Conservation (phyloP, 2,329 filamentous ascomycete species). For the Ceratocystis harringtonii region DNA sequence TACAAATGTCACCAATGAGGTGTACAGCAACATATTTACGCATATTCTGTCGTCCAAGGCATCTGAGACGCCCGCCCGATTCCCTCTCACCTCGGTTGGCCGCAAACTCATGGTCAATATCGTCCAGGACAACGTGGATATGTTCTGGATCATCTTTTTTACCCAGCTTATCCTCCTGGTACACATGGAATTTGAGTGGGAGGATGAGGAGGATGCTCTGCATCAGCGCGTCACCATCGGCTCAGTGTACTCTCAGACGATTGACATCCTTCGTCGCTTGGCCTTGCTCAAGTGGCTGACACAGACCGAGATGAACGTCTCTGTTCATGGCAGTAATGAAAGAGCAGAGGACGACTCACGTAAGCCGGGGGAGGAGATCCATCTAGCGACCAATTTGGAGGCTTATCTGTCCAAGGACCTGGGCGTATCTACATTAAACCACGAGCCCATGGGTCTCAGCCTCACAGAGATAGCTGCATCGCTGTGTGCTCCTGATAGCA, state of each 20-base stretch:
- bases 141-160: constrained; percentile 60
- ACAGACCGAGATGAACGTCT: constrained; percentile 40
- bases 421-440: constrained; percentile 37
- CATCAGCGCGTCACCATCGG: constrained; percentile 49
- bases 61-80: constrained; percentile 29
- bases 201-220: constrained; percentile 53
- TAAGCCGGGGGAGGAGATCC: constrained; percentile 32
- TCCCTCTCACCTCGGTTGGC: constrained; percentile 59
- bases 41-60: constrained; percentile 23
- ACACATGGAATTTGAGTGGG: constrained; percentile 73
- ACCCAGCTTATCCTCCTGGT: constrained; percentile 71
- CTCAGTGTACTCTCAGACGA: constrained; percentile 51
- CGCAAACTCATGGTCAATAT: constrained; percentile 59
- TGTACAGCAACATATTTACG: constrained; percentile 38
- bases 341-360: constrained; percentile 25
- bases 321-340: constrained; percentile 28
- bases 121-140: constrained; percentile 60
- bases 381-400: constrained; percentile 31
- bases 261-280: constrained; percentile 55
- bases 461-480: constrained; percentile 54
- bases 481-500: constrained; percentile 48
- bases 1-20: constrained; percentile 39
- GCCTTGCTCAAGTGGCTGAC: constrained; percentile 60
- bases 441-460: constrained; percentile 39
- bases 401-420: constrained; percentile 48